These are phyloP conservation scores for Colletotrichum euphorbiae DNA, from an alignment of 2,329 filamentous ascomycete species.

Conservation along the genomic window DNA sequence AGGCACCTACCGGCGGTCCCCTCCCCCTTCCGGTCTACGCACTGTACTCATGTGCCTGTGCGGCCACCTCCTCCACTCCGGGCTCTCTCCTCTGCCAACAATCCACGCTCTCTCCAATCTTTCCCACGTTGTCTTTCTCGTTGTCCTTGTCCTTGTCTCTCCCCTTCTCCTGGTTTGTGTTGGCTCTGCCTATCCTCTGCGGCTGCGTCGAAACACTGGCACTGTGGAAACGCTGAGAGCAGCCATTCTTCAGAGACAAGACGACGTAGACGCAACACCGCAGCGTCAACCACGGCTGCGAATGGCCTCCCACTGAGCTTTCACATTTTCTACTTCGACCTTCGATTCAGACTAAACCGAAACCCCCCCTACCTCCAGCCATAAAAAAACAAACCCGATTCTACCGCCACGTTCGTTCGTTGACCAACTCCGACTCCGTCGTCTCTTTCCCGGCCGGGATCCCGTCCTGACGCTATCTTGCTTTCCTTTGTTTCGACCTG, in stretches of 20 bases:
- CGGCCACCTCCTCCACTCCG: slow-evolving; percentile 14
- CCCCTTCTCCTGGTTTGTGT: slow-evolving; percentile 12
- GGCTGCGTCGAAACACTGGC: slow-evolving; percentile 23
- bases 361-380: not conserved
- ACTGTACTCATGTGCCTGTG: slow-evolving; percentile 24
- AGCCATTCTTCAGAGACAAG: slow-evolving; percentile 21
- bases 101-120: slow-evolving; percentile 18
- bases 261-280: slow-evolving; percentile 12
- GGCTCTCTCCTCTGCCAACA: slow-evolving; percentile 11
- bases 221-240: slow-evolving; percentile 38
- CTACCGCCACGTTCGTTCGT: slow-evolving; percentile 31
- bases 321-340: not conserved
- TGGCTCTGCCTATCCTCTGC: slow-evolving; percentile 18
- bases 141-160: slow-evolving; percentile 9
- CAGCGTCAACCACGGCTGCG: slow-evolving; percentile 21
- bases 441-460: slow-evolving; percentile 15
- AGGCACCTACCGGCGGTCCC: no score
- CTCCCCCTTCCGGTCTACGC: not conserved
- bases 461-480: slow-evolving; percentile 23
- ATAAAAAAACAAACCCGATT: not conserved
- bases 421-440: slow-evolving; percentile 26
- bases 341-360: slow-evolving; percentile 9
- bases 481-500: slow-evolving; percentile 37
- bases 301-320: slow-evolving; percentile 29
- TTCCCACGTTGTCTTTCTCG: slow-evolving; percentile 15